phyloP scores from a whole-genome alignment of 139 green algal species.

The Coccomyxa sp. region DNA sequence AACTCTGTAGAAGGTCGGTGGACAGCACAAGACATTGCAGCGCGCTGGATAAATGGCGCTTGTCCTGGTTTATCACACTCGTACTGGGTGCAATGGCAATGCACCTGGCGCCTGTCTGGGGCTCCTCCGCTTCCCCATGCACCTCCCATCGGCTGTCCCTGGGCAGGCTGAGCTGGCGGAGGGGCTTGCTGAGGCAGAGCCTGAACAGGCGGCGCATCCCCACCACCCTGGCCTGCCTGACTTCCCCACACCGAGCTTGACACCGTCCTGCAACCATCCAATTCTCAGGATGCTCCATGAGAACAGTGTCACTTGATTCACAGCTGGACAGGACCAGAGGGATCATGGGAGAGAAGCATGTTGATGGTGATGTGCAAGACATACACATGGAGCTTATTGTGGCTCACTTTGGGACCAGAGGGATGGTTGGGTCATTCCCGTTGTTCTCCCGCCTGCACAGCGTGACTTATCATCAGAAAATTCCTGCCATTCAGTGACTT shows the following conservation, averaged over 20 bases:
- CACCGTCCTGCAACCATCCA: too few relatives aligned
- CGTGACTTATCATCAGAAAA: not conserved
- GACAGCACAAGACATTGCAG: too few relatives aligned
- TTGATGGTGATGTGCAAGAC: too few relatives aligned
- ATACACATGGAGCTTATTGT: too few relatives aligned
- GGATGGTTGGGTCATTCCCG: not conserved
- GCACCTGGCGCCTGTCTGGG: not conserved
- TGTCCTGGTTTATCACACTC: too few relatives aligned
- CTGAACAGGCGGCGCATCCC: not conserved
- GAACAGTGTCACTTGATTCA: not conserved
- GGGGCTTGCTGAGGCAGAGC: not conserved
- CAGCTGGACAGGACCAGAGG: not conserved
- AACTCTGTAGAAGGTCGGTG: too few relatives aligned
- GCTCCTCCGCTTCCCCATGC: not conserved
- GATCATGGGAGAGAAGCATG: not conserved
- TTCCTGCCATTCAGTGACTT: too few relatives aligned
- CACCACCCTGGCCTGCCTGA: not conserved
- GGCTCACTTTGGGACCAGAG: conserved; percentile 1
- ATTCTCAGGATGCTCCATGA: too few relatives aligned
- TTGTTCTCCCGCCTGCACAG: conserved; percentile 1
- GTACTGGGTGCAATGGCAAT: too few relatives aligned
- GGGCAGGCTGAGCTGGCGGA: not conserved
- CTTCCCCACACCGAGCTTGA: not conserved
- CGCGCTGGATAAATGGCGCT: too few relatives aligned
- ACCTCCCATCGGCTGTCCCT: too few relatives aligned